These are phyloP conservation scores for Umbellularia californica DNA, from an alignment of 164 flowering plant species.

Conservation along the genomic window DNA sequence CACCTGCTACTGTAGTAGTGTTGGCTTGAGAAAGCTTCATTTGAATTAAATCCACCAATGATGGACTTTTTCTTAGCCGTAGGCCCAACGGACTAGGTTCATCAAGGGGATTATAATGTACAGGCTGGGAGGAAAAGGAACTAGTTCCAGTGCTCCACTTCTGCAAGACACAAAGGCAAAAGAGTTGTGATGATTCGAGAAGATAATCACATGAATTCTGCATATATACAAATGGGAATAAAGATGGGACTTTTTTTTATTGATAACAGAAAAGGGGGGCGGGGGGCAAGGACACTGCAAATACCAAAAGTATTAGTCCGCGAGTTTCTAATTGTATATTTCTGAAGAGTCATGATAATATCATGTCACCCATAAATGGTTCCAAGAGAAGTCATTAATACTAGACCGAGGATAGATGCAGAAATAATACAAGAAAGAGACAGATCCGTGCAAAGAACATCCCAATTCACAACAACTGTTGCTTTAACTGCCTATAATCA, in stretches of 20 bases:
- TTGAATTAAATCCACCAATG: slow-evolving; percentile 71
- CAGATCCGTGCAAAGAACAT: not conserved
- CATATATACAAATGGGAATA: too few relatives aligned
- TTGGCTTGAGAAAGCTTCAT: slow-evolving; percentile 65
- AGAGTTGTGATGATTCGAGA: too few relatives aligned
- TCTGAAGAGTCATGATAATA: too few relatives aligned
- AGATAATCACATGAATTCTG: not conserved
- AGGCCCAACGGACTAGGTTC: slow-evolving; percentile 89
- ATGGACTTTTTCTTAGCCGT: slow-evolving; percentile 71
- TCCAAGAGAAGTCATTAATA: not conserved
- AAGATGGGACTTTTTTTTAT: too few relatives aligned
- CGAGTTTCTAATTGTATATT: too few relatives aligned
- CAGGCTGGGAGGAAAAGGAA: slow-evolving; percentile 26
- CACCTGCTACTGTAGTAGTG: slow-evolving; percentile 20
- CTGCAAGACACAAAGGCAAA: slow-evolving; percentile 8
- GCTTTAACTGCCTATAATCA: not conserved
- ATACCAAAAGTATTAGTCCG: too few relatives aligned
- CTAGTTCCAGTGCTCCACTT: slow-evolving; percentile 34
- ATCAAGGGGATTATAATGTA: slow-evolving; percentile 61
- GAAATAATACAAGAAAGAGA: not conserved
- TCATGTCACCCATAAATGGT: not conserved
- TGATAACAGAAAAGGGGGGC: too few relatives aligned
- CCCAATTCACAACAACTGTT: not conserved
- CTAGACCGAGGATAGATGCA: not conserved
- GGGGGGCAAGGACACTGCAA: too few relatives aligned